Evolutionary conservation across 1,139 yeast species (phyloP).

Genomic region (Yamadazyma buinensis): DNA sequence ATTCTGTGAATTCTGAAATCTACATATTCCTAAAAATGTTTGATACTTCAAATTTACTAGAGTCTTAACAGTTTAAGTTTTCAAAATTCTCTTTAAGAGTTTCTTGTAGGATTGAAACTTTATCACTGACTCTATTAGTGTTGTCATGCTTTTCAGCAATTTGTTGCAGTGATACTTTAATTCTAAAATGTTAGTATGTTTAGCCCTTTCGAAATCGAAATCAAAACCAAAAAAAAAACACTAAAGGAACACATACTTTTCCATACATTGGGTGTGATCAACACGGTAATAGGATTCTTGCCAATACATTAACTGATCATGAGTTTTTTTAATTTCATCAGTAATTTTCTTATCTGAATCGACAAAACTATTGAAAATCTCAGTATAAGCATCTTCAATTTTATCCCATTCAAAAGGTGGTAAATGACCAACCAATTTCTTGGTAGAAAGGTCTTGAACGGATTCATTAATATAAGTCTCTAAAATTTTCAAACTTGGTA

Average conservation of each 20-base stretch:
- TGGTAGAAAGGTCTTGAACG: not conserved
- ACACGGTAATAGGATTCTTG: conserved; percentile 4
- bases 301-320: conserved; percentile 4
- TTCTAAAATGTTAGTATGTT: conserved; percentile 1
- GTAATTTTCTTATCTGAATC: not conserved
- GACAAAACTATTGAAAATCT: conserved; percentile 3
- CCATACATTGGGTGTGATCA: conserved; percentile 4
- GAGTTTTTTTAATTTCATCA: conserved; percentile 2
- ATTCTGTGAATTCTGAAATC: too few species aligned
- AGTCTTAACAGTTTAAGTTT: too few species aligned
- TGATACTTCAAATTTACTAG: too few species aligned
- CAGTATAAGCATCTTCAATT: conserved; percentile 1
- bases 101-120: not conserved
- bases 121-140: not conserved
- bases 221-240: too few species aligned
- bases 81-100: conserved; percentile 1
- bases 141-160: conserved; percentile 1
- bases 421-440: not conserved
- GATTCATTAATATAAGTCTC: not conserved
- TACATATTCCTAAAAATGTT: too few species aligned
- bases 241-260: conserved; percentile 5
- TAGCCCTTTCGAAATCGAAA: too few species aligned
- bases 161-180: not conserved
- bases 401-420: conserved; percentile 4
- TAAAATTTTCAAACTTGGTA: not conserved